Conservation (phyloP, 148 eudicot genomes). For the Silene latifolia region DNA sequence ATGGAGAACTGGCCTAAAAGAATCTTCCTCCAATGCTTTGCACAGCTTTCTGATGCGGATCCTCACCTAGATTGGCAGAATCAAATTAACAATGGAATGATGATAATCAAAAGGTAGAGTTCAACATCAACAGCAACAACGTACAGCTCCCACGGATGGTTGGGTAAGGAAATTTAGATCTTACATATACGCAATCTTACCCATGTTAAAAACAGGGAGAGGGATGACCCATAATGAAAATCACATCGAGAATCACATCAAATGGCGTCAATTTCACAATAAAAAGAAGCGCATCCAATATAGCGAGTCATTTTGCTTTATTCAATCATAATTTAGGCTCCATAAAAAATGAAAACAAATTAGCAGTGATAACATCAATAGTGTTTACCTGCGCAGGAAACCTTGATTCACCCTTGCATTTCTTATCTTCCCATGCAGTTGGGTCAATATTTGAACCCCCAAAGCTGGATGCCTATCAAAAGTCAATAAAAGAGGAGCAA, state of each 20-base stretch:
- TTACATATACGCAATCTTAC: too few species aligned
- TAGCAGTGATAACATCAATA: neutral
- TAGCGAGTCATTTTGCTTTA: neutral
- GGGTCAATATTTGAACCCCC: slow-evolving; percentile 98
- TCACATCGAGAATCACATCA: neutral
- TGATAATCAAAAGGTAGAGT: neutral
- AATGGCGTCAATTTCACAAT: neutral
- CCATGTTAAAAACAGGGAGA: too few species aligned
- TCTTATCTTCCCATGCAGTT: slow-evolving; percentile 99
- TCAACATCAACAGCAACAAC: too few species aligned
- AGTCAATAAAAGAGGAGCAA: neutral
- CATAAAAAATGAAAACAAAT: neutral
- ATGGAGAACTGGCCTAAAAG: slow-evolving; percentile 98
- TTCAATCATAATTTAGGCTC: neutral
- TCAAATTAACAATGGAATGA: neutral
- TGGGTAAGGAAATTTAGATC: too few species aligned
- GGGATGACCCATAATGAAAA: neutral
- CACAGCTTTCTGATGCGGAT: slow-evolving; percentile 78
- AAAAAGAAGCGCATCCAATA: neutral
- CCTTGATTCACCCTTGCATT: slow-evolving; percentile 97
- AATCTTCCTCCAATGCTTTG: slow-evolving; percentile 93
- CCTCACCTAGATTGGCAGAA: slow-evolving; percentile 53
- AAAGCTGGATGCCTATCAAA: slow-evolving; percentile 69
- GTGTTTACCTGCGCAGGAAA: slow-evolving; percentile 93
- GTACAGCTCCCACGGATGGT: too few species aligned